Evolutionary conservation across 768 basidiomycete genomes (phyloP).

Genomic region (Auricularia auricula-judae): DNA sequence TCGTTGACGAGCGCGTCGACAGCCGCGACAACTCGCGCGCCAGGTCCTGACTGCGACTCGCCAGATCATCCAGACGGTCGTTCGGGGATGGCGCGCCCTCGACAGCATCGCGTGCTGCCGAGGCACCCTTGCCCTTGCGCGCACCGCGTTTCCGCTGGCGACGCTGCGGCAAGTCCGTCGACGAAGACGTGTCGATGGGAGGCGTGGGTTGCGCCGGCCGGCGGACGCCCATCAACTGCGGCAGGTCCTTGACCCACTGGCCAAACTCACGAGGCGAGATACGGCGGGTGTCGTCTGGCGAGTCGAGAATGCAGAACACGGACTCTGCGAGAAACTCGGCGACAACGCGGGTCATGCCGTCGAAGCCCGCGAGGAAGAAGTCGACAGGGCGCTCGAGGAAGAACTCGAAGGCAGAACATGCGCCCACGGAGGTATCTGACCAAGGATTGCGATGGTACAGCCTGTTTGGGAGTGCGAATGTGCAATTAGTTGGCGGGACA

Average conservation of each 20-base stretch:
- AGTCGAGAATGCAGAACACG: slow-evolving; percentile 73
- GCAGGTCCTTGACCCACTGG: slow-evolving; percentile 74
- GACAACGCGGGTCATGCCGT: slow-evolving; percentile 77
- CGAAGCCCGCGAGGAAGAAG: slow-evolving; percentile 85
- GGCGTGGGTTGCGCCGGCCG: not conserved
- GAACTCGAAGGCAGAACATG: slow-evolving; percentile 59
- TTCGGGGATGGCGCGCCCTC: not conserved
- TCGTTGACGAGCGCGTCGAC: slow-evolving; percentile 1
- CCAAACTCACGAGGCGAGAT: slow-evolving; percentile 80
- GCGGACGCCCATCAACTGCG: slow-evolving; percentile 42
- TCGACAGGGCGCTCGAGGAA: slow-evolving; percentile 69
- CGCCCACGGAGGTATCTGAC: slow-evolving; percentile 83
- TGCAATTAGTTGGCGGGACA: slow-evolving; percentile 8
- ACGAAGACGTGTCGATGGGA: not conserved
- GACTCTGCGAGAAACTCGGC: slow-evolving; percentile 77
- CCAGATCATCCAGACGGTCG: not conserved
- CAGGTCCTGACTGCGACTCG: not conserved
- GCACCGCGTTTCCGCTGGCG: slow-evolving; percentile 74
- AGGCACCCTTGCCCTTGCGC: slow-evolving; percentile 63
- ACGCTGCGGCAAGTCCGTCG: slow-evolving; percentile 23
- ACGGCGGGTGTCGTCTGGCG: slow-evolving; percentile 51
- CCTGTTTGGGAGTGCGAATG: slow-evolving; percentile 29
- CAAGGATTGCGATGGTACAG: slow-evolving; percentile 98
- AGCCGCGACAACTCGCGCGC: slow-evolving; percentile 5
- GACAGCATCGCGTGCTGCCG: slow-evolving; percentile 15